Evolutionary conservation across 192 early-diverging fungal genomes (phyloP).

Genomic region (Coemansia sp.): DNA sequence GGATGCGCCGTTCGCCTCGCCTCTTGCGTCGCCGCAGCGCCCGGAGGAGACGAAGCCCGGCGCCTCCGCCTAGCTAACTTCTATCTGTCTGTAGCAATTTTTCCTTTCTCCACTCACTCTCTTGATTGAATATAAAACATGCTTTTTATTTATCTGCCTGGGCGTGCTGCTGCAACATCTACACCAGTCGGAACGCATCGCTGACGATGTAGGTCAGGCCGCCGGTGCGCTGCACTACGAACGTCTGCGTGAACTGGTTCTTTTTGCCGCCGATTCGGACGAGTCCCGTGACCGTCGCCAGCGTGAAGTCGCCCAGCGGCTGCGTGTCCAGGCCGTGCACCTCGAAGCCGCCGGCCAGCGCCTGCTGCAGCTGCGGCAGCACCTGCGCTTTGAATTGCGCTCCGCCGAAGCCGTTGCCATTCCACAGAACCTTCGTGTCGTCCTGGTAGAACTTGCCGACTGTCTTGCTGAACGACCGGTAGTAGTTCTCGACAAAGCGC

Average conservation of each 20-base stretch:
- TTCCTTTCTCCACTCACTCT: conserved; percentile 2
- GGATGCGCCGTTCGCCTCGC: conserved; percentile 8
- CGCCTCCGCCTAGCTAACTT: neutral
- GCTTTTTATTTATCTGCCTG: neutral
- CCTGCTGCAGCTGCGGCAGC: conserved; percentile 22
- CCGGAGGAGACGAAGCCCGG: neutral
- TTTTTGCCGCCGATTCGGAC: conserved; percentile 15
- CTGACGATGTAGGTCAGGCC: conserved; percentile 31
- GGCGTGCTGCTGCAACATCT: conserved; percentile 1
- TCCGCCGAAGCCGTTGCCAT: conserved; percentile 26
- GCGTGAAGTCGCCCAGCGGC: conserved; percentile 8
- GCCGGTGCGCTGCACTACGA: conserved; percentile 21
- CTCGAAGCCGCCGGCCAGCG: conserved; percentile 7
- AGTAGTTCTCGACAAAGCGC: conserved; percentile 41
- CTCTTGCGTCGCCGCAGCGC: neutral
- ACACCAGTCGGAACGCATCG: conserved; percentile 48
- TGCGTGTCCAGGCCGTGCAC: conserved; percentile 30
- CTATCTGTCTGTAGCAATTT: neutral
- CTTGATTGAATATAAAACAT: neutral
- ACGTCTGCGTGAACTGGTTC: conserved; percentile 38
- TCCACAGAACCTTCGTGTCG: conserved; percentile 36
- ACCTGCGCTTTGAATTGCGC: conserved; percentile 21
- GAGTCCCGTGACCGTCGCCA: conserved; percentile 20
- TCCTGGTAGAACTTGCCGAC: conserved; percentile 36
- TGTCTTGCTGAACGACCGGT: conserved; percentile 10